Evolutionary conservation across 1,284 basidiomycete genomes (phyloP).

Genomic region (Neonothopanus nambi): DNA sequence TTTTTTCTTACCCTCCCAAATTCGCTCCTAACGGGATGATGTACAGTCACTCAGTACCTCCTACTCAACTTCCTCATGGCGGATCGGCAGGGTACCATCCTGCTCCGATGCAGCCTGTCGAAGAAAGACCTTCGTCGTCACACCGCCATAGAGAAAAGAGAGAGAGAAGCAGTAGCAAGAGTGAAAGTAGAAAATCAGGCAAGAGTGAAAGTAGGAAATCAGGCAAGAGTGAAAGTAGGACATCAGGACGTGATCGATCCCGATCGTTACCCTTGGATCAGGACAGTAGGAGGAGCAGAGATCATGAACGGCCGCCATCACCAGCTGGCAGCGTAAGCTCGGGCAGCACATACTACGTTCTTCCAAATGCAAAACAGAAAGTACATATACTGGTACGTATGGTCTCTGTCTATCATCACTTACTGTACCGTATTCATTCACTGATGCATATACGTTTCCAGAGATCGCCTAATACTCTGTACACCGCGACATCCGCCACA

Average conservation of each 20-base stretch:
- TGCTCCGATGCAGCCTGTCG: no score
- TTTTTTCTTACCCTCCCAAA: constrained; percentile 46
- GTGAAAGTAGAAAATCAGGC: no score
- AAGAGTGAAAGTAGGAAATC: no score
- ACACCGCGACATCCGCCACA: constrained; percentile 51
- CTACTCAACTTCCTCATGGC: constrained; percentile 17
- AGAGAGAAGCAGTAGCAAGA: constrained; percentile 1
- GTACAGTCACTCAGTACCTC: constrained; percentile 53
- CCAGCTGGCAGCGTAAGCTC: constrained; percentile 51
- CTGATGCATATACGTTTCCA: constrained; percentile 34
- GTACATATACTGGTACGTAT: constrained; percentile 67
- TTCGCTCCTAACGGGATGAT: constrained; percentile 50
- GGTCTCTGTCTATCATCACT: constrained; percentile 16
- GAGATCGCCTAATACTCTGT: constrained; percentile 45
- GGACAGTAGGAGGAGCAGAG: constrained; percentile 3
- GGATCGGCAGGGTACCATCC: constrained; percentile 10
- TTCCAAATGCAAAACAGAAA: constrained; percentile 66
- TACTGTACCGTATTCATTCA: constrained; percentile 13
- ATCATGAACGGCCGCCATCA: constrained; percentile 31
- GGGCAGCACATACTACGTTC: constrained; percentile 71
- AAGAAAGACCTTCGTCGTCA: background rate
- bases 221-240: constrained; percentile 21
- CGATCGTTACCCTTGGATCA: constrained; percentile 24
- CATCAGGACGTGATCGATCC: constrained; percentile 31
- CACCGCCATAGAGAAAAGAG: constrained; percentile 4